phyloP scores from a whole-genome alignment of 495 filamentous ascomycete species.

The Astrocystis sublimbata region DNA sequence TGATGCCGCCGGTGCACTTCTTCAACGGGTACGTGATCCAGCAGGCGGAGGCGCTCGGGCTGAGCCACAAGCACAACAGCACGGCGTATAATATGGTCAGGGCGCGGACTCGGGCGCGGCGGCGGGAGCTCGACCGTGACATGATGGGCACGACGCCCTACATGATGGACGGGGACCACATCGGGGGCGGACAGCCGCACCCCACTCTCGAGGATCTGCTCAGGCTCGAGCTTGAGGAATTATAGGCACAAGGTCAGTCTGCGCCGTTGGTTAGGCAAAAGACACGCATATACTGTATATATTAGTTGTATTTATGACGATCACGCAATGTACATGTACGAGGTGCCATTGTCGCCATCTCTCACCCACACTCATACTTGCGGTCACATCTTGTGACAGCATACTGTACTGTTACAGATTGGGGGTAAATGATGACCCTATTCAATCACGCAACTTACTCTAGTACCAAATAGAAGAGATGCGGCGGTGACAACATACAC shows the following conservation, averaged over 20 bases:
- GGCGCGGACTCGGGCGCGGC: constrained; percentile 29
- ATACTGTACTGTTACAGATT: not conserved
- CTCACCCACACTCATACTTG: not conserved
- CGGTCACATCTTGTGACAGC: not conserved
- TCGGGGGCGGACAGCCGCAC: constrained; percentile 21
- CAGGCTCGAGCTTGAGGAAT: not conserved
- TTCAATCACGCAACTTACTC: no score
- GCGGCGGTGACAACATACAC: no score
- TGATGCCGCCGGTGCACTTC: constrained; percentile 71
- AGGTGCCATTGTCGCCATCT: constrained; percentile 6
- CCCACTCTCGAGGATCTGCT: not conserved
- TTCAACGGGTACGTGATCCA: constrained; percentile 80
- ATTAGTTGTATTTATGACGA: constrained; percentile 21
- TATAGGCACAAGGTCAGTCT: not conserved
- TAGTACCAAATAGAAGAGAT: no score
- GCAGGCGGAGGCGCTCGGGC: constrained; percentile 64
- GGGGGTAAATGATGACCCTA: no score
- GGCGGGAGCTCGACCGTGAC: constrained; percentile 19
- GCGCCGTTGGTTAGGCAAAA: no score
- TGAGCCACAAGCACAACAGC: constrained; percentile 63
- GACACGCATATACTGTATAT: constrained; percentile 11
- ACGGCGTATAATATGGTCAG: constrained; percentile 36
- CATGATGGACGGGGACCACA: constrained; percentile 19
- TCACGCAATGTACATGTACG: constrained; percentile 9
- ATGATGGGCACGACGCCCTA: constrained; percentile 27